Evolutionary conservation across 139 green algal genomes (phyloP), one percentile per base, ranked within the genome.

Genomic region (Haematococcus sp.): DNA sequence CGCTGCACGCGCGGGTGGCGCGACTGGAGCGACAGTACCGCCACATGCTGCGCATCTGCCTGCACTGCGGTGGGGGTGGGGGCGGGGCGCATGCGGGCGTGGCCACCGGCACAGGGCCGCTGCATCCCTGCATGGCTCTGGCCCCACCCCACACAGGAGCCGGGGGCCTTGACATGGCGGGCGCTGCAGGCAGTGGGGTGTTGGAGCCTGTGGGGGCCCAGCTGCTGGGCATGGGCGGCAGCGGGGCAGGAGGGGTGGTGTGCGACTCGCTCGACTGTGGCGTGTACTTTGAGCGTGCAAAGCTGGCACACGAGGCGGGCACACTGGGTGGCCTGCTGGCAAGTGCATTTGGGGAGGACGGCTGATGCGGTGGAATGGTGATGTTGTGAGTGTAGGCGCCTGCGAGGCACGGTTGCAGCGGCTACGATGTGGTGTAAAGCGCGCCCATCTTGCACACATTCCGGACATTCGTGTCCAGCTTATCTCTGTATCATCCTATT

Each of bases 241-340:
- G 52, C 16, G 40, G 27, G 70, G 71, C 19, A 33, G 61, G 82
- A 3, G 85, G 83, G 32, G 84, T 98, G 27, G 86, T 87, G 46
- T 98, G 94, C 77, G 83, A 91, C 35, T 95, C 88, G 1, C 66
- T 98, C 28, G 94, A 98, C 73, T 98, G 94, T 70, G 89, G 87
- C 1, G 79, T 97, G 32, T 98, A 89, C 49, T 98, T 91, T 79
- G 92, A 98, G 88, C 72, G 94, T 33, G 66, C 79, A 11, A 98
- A 98, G 85, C 70, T 95, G 70, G 81, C 76, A 27, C 44, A 61
- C 23, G 66, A 72, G 66, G 20, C 63, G 44, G n/a, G 27, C 16
- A 63, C 31, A 4, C 27, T 61, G 28, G 46, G 66, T 9, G 27
- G 40, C 44, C 44, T 72, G 40, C 63, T 70, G 35, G 13, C 7